Conservation (phyloP, 306 rosid species). For the Pyrus bretschneideri region DNA sequence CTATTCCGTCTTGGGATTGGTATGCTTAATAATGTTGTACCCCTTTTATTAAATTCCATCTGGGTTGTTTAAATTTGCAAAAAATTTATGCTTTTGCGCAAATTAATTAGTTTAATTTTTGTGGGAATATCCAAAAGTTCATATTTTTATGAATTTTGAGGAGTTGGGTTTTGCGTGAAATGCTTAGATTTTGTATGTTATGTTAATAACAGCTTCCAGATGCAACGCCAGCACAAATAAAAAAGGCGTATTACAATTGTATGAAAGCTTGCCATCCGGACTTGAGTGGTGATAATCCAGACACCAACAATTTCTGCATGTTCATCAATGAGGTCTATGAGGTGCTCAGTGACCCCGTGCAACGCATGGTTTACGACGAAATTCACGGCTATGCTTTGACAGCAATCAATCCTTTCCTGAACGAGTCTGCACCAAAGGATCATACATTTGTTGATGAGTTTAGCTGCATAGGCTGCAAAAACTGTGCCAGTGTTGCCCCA, state of each 20-base stretch:
- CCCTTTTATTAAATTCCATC: not conserved
- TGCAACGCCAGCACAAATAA: constrained; percentile 74
- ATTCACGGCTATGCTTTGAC: constrained; percentile 91
- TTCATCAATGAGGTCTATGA: constrained; percentile 85
- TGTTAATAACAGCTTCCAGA: constrained; percentile 68
- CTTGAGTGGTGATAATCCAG: constrained; percentile 75
- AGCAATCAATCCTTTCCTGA: constrained; percentile 73
- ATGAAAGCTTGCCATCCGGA: constrained; percentile 99
- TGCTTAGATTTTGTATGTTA: not conserved
- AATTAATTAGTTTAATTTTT: not conserved
- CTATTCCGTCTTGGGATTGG: constrained; percentile 87
- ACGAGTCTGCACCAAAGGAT: constrained; percentile 59
- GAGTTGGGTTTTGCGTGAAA: not conserved
- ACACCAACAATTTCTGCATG: constrained; percentile 80
- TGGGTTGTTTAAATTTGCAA: constrained; percentile 1
- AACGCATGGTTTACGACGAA: constrained; percentile 88
- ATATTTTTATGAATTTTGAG: not conserved
- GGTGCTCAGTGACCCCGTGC: constrained; percentile 93
- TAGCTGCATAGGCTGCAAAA: constrained; percentile 98
- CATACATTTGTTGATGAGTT: constrained; percentile 87
- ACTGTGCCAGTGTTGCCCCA: constrained; percentile 74
- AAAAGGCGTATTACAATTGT: constrained; percentile 85
- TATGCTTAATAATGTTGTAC: constrained; percentile 7
- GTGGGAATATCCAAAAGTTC: not conserved
- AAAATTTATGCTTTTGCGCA: no score